Percentiles rank a stretch among this genome's conserved stretches.
phyloP scores from a whole-genome alignment of 2,329 filamentous ascomycete species.

The Ceratocystis huliohia region DNA sequence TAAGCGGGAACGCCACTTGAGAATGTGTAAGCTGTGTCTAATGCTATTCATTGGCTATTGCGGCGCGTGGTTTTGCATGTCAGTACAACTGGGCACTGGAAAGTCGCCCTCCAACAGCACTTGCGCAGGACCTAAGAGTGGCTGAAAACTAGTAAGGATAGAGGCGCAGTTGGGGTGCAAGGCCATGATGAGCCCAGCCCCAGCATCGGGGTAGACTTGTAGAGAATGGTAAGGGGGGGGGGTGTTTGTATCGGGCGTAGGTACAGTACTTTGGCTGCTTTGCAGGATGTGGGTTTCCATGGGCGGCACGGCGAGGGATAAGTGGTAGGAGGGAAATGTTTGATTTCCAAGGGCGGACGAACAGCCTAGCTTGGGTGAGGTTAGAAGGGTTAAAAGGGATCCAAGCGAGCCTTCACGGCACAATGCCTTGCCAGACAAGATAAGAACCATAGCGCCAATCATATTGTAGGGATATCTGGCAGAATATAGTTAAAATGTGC shows the following conservation, averaged over 20 bases:
- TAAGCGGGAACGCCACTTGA: conserved; percentile 52
- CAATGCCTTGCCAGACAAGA: not conserved
- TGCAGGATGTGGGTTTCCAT: conserved; percentile 8
- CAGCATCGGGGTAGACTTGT: conserved; percentile 1
- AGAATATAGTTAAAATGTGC: not conserved
- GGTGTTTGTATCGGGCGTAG: conserved; percentile 10
- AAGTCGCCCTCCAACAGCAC: conserved; percentile 35
- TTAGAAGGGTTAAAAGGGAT: not conserved
- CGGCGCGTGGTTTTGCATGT: conserved; percentile 58
- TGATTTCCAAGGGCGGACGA: not conserved
- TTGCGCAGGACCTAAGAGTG: conserved; percentile 18
- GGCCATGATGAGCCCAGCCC: conserved; percentile 9
- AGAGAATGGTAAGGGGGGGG: not conserved
- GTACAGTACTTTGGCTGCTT: conserved; percentile 10
- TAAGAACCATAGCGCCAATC: not conserved
- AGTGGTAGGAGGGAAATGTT: no score
- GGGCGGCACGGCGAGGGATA: no score
- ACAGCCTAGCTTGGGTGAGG: not conserved
- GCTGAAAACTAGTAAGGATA: not conserved
- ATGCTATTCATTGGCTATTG: conserved; percentile 39
- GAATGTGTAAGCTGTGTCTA: conserved; percentile 39
- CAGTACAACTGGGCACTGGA: conserved; percentile 48
- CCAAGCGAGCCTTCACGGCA: not conserved
- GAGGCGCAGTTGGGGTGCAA: conserved; percentile 1
- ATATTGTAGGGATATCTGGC: not conserved